Evolutionary conservation across 257 asterid genomes (phyloP).

Genomic region (Nemophila menziesii): DNA sequence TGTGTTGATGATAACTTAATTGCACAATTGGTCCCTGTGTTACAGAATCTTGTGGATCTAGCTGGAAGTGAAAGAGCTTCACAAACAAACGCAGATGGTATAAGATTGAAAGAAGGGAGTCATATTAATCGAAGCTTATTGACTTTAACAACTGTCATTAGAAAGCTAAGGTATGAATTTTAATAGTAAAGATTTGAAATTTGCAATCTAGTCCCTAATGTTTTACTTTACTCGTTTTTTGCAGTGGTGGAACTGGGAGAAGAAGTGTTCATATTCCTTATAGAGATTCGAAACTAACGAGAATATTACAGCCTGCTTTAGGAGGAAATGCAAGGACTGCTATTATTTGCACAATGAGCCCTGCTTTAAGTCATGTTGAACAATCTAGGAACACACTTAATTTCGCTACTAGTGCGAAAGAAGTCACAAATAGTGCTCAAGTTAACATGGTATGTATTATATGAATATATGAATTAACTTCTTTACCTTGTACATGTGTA

Average conservation of each 20-base stretch:
- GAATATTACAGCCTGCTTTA: conserved; percentile 84
- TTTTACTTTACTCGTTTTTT: conserved; percentile 9
- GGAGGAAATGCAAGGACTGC: conserved; percentile 99
- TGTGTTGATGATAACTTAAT: neutral
- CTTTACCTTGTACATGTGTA: no score
- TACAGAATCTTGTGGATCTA: conserved; percentile 94
- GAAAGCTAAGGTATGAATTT: conserved; percentile 64
- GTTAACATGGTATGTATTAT: conserved; percentile 72
- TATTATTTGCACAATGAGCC: conserved; percentile 88
- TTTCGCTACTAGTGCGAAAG: conserved; percentile 93
- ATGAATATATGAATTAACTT: no score
- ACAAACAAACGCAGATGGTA: conserved; percentile 77
- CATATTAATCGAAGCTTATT: conserved; percentile 85
- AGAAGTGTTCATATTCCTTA: conserved; percentile 75
- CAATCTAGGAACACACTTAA: conserved; percentile 82
- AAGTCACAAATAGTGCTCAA: conserved; percentile 79
- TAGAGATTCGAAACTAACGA: conserved; percentile 82
- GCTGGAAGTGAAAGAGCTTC: conserved; percentile 93
- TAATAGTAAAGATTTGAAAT: no score
- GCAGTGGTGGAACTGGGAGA: conserved; percentile 73
- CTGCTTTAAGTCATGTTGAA: conserved; percentile 88
- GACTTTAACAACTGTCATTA: conserved; percentile 83
- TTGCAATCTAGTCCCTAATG: neutral
- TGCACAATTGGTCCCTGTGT: neutral
- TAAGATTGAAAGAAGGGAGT: conserved; percentile 93